These are phyloP conservation scores for Emmonsiellopsis sp. DNA, from an alignment of 2,329 filamentous ascomycete species.

Conservation along the genomic window DNA sequence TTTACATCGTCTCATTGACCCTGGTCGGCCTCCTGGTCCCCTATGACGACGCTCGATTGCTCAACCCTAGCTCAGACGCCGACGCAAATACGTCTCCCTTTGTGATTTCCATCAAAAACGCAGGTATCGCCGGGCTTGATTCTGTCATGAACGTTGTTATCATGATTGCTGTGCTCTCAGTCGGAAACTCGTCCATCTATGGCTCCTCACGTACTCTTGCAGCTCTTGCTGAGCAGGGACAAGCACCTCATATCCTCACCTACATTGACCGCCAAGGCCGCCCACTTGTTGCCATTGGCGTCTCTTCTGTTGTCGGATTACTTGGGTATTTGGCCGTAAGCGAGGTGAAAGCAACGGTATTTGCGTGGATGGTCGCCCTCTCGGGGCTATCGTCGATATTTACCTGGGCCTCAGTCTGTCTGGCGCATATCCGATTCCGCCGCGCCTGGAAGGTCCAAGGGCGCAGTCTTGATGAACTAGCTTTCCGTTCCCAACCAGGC, in stretches of 20 bases:
- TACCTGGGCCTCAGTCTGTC: conserved; percentile 38
- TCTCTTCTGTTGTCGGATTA: conserved; percentile 65
- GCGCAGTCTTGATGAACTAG: conserved; percentile 24
- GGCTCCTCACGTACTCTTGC: conserved; percentile 59
- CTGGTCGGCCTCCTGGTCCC: conserved; percentile 55
- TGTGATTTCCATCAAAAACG: conserved; percentile 61
- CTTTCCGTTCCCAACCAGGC: conserved; percentile 37
- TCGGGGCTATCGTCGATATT: conserved; percentile 55
- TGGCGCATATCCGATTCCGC: conserved; percentile 40
- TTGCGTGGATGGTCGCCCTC: conserved; percentile 55
- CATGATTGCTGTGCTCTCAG: conserved; percentile 60
- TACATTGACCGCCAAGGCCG: conserved; percentile 57
- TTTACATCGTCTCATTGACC: conserved; percentile 48
- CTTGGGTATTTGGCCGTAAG: conserved; percentile 64
- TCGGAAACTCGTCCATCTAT: conserved; percentile 57
- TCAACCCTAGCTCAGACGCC: conserved; percentile 47
- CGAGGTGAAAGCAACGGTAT: conserved; percentile 48
- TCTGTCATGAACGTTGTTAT: conserved; percentile 69
- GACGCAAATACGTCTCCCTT: conserved; percentile 64
- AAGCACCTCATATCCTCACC: conserved; percentile 60
- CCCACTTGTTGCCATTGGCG: conserved; percentile 50
- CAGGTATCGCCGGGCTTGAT: conserved; percentile 57
- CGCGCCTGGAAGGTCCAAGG: conserved; percentile 32
- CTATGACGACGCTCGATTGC: conserved; percentile 51
- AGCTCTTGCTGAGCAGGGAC: conserved; percentile 64